A percentile compares a stretch with the other conserved stretches of the same genome.
These are phyloP conservation scores for Aspergillus quadrilineatus DNA, from an alignment of 2,329 filamentous ascomycete species.

Conservation along the genomic window DNA sequence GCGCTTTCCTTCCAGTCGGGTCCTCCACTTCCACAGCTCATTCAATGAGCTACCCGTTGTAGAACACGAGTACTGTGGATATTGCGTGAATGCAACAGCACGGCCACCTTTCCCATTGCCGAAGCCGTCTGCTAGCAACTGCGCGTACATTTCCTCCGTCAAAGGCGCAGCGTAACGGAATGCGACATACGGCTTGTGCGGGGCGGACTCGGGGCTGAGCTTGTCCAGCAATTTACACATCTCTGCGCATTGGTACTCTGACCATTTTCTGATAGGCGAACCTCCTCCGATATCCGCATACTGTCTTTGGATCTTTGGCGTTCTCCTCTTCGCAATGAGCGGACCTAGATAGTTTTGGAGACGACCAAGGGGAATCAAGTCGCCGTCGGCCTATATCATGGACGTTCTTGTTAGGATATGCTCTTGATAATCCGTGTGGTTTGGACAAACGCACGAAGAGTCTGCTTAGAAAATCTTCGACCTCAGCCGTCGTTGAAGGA, in stretches of 20 bases:
- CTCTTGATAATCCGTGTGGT: neutral
- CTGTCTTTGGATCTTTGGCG: constrained; percentile 94
- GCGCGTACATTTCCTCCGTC: constrained; percentile 89
- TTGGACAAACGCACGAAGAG: constrained; percentile 69
- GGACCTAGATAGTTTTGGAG: constrained; percentile 89
- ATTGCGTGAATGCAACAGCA: constrained; percentile 96
- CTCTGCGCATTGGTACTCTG: constrained; percentile 85
- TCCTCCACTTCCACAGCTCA: constrained; percentile 96
- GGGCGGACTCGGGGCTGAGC: constrained; percentile 86
- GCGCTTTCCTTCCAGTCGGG: constrained; percentile 74
- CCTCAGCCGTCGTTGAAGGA: constrained; percentile 82
- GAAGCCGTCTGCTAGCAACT: constrained; percentile 83
- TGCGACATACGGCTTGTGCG: constrained; percentile 95
- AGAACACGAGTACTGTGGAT: constrained; percentile 97
- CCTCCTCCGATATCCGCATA: constrained; percentile 94
- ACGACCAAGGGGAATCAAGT: constrained; percentile 91
- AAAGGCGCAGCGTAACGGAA: constrained; percentile 93
- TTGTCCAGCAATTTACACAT: constrained; percentile 97
- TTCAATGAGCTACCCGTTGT: constrained; percentile 96
- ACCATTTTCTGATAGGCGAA: constrained; percentile 98
- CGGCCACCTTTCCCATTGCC: constrained; percentile 85
- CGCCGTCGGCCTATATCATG: constrained; percentile 71
- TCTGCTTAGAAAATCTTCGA: constrained; percentile 83
- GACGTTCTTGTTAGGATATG: constrained; percentile 9
- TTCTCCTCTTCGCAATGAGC: constrained; percentile 79